phyloP scores from a whole-genome alignment of 768 basidiomycete species.

The Flagelloscypha sp. region DNA sequence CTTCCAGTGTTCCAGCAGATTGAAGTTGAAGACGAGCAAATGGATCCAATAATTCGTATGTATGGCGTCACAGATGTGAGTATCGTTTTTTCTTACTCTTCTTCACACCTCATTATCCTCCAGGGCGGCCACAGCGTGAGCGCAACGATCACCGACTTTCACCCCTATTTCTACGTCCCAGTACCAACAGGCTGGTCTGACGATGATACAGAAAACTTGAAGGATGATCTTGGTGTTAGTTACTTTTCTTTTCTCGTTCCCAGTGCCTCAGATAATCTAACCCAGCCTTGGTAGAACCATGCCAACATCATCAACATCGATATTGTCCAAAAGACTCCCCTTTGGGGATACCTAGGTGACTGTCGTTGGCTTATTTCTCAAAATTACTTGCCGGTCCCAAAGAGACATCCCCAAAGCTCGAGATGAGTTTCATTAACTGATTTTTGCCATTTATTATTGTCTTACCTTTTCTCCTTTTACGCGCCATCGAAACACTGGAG shows the following conservation, averaged over 20 bases:
- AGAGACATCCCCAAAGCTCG: constrained; percentile 78
- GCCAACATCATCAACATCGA: constrained; percentile 42
- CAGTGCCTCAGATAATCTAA: constrained; percentile 2
- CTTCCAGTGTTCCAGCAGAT: constrained; percentile 88
- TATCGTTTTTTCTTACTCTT: constrained; percentile 1
- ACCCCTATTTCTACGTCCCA: constrained; percentile 90
- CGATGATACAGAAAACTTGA: constrained; percentile 59
- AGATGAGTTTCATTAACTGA: constrained; percentile 66
- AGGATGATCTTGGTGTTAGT: constrained; percentile 67
- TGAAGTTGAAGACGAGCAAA: constrained; percentile 69
- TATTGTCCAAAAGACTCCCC: constrained; percentile 54
- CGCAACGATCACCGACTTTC: constrained; percentile 70
- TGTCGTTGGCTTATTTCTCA: constrained; percentile 74
- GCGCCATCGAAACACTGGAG: constrained; percentile 49
- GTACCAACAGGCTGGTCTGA: constrained; percentile 76
- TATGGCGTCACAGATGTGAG: constrained; percentile 86
- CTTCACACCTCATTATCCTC: constrained; percentile 2
- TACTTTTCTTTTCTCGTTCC: not conserved
- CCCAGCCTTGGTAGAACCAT: not conserved
- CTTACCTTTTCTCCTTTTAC: constrained; percentile 19
- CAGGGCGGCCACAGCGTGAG: constrained; percentile 87
- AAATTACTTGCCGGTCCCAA: constrained; percentile 67
- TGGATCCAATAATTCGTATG: constrained; percentile 53
- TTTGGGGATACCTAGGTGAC: constrained; percentile 90
- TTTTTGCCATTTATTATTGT: constrained; percentile 5